Conservation (phyloP, 805 yeast species). For the Candida ascalaphidarum region DNA sequence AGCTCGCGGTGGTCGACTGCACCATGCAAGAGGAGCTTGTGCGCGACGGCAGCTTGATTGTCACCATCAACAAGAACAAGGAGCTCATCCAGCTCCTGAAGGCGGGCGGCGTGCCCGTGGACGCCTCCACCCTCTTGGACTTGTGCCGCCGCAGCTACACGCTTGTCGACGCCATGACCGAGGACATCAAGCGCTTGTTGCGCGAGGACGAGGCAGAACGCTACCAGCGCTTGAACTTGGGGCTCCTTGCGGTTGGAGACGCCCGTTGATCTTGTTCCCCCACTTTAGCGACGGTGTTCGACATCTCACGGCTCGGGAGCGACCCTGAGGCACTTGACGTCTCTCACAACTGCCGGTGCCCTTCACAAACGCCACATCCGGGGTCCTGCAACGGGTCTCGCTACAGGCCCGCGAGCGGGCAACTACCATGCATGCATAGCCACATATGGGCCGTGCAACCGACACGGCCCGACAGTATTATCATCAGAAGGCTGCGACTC, state of each 20-base stretch:
- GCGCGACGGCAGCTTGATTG: constrained; percentile 71
- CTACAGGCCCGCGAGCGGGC: no score
- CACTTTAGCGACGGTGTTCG: no score
- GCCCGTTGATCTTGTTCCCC: no score
- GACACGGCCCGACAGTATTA: no score
- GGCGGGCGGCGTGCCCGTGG: constrained; percentile 84
- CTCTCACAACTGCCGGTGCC: no score
- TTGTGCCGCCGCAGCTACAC: constrained; percentile 60
- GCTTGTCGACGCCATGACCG: constrained; percentile 57
- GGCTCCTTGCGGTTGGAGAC: constrained; percentile 29
- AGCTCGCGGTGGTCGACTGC: constrained; percentile 68
- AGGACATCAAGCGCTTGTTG: constrained; percentile 48
- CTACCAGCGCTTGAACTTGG: constrained; percentile 24
- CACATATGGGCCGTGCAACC: no score
- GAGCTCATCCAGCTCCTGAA: constrained; percentile 87
- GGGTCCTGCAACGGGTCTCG: no score
- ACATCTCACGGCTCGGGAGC: no score
- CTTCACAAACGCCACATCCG: no score
- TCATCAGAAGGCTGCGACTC: no score
- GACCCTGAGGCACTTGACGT: no score
- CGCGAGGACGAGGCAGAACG: constrained; percentile 45
- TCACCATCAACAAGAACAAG: constrained; percentile 82
- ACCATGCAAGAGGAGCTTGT: constrained; percentile 67
- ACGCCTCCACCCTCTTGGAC: constrained; percentile 57
- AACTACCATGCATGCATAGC: no score